Base-by-base conservation (phyloP, 2,329 filamentous ascomycete genomes). In the Coniochaeta ligniaria region DNA sequence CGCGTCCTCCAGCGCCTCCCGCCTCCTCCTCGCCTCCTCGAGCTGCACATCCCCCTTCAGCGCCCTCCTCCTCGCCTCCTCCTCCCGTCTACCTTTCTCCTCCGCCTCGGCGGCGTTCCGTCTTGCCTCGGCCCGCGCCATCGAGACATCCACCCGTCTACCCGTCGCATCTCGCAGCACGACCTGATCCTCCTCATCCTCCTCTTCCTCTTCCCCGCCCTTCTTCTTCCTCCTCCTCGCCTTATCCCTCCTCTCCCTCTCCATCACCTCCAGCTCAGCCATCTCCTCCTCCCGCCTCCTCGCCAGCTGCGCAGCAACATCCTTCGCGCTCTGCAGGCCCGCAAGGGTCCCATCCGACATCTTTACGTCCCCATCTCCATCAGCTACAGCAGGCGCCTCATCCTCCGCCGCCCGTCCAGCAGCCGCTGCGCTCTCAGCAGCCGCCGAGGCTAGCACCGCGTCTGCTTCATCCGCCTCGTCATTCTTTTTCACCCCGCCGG, bases 161-260 rank as follows among this genome's bases (percentile, higher is more conserved):
- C 95, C 95, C 3, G 90, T 95, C 12, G 96, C 95, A 75, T 99
- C 95, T 67, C 95, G 90, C 73, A 98, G 97, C 26, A 97, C 92
- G 0, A 94, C 96, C 75, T 97, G 92, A 35, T 84, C 83, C 61
- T 78, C 75, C 72, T 76, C 61, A 76, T 79, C 36, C 72, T 76
- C 61, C 76, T 79, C 36, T 22, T 62, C 63, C n/a, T 66, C 65
- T 20, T 67, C 71, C 66, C 67, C 73, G 74, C 63, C 64, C 68
- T 62, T 80, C 76, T 66, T 82, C 84, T 26, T 79, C 50, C 35
- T 57, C 52, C 60, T 35, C 45, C 54, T 77, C 16, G 75, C 76
- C n/a, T 74, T 73, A 50, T 59, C 65, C 20, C 61, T 59, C 50
- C 64, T 62, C 43, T 66, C 68, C 4, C 60, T 59, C 35, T 65